Base-by-base conservation (phyloP, 805 yeast genomes). In the Lachancea dasiensis region DNA sequence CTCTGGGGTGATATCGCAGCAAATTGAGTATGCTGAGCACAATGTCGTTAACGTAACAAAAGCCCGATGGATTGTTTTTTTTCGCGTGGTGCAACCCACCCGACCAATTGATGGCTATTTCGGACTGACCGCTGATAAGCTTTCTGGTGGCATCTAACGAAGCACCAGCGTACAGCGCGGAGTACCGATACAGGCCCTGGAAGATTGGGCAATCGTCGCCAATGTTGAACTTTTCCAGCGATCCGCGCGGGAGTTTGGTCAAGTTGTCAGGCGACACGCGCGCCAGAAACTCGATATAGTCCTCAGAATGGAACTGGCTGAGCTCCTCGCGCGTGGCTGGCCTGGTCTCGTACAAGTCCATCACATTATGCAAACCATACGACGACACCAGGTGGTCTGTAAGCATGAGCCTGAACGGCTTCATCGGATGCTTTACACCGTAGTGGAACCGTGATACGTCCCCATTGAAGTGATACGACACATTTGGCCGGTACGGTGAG, bases 241-340 rank as follows among this genome's bases (percentile, higher is more conserved):
- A 89, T 60, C 89, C 97, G 52, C 85, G 86, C 48, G 84, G 75
- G 56, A 87, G 86, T 70, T 80, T 65, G 44, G 86, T 94, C 61
- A 86, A 70, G 58, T 86, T 89, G 59, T 89, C 97, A 6, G 97
- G 97, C 11, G 95, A 79, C 23, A 86, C 96, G 40, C 95, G 70
- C 33, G 87, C 79, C 45, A 89, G 65, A 57, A 92, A 92, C 61
- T 92, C 97, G 42, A 92, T 81, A 61, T 92, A 92, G 62, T 92
- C 98, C 62, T 92, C 97, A 2, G 97, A 86, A 62, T 92, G 98
- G 64, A 92, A 90, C 64, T 90, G 97, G 52, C 95, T 83, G 95
- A 92, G 86, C 56, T 92, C 98, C 63, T 90, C 95, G 58, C 86
- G 83, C 13, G 97, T 89, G 27, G 98, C 98, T 1, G 97, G 96